Base-by-base conservation (phyloP, 1,284 basidiomycete species). In the Leccinum griseonigrum region DNA sequence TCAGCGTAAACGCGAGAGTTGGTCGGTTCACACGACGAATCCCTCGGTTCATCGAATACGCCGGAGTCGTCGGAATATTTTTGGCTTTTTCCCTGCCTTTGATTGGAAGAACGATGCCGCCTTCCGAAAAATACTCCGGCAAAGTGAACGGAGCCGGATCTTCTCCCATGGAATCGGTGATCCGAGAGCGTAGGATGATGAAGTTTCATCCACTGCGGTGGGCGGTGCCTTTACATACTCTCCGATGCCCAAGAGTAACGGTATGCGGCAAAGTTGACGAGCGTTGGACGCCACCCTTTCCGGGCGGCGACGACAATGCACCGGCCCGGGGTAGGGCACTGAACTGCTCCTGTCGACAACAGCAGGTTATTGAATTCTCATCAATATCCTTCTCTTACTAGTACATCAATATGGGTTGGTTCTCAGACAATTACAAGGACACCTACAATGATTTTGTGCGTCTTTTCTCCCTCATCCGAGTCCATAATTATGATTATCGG, bases 321-420 rank as follows among this genome's bases (percentile, higher is more conserved):
- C 40, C 40, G 40, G 22, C 22, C 22, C 22, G 22, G 22, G 9
- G 22, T 43, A 31, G 52, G 65, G 43, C 68, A 68, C 71, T 18
- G 71, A 68, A 53, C 43, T 26, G 29, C 46, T 11, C 36, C 14
- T 11, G 16, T 50, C 2, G 13, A 31, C 36, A 16, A 1, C 38
- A 11, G 1, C 0, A 22, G 5, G 4, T 43, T 55, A 40, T 31
- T 34, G 54, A 48, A 53, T 32, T 50, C 34, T 26, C 43, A 55
- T 59, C 36, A 4, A 32, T 0, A 62, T 61, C 51, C 9, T 3
- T 50, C 2, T 50, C 26, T 50, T 50, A 22, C 18, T 50, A 8
- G 22, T 14, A 18, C 53, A 61, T 50, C 57, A 66, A 13, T 51
- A 69, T 69, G 68, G 66, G 70, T 43, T 36, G 5, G 0, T 2